Evolutionary conservation across 306 rosid genomes (phyloP), one percentile per base, ranked within the genome.

Genomic region (Mimosa pudica): DNA sequence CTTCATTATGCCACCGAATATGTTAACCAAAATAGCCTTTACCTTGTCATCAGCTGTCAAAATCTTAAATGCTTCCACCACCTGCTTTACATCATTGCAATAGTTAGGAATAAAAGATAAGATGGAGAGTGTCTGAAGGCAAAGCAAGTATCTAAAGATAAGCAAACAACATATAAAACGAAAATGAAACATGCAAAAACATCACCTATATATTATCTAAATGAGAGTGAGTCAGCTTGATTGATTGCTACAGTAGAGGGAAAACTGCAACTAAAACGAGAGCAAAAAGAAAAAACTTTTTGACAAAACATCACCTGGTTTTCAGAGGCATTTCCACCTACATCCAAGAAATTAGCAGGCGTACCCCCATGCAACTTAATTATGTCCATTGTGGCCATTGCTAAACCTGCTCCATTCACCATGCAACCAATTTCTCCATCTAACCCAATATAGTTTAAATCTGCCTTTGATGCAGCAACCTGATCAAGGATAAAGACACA

Each of bases 341-440:
- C 97, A 81, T 95, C 99, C 67, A 95, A 88, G 82, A 95, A 95
- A 89, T 95, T 95, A 75, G 99, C 99, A 77, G 99, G 99, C 79
- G 99, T 95, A 82, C 99, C 99, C 33, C 99, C 99, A 67, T 84
- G 98, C 85, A 95, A 83, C 84, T 95, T 95, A 72, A 95, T 95
- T 63, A 95, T 95, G 80, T 95, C 99, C 99, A 95, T 95, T 11
- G 99, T 95, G 77, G 99, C 95, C 99, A 95, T 95, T 74, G 99
- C 98, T 77, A 95, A 85, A 79, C 99, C 99, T 47, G 98, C 99
- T 54, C 99, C 99, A 86, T 95, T 95, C 85, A 95, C 99, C 99
- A 95, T 95, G 90, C 99, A 95, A 69, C 99, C 99, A 84, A 95
- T 95, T 85, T 95, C 99, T 79, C 99, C 99, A 87, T 95, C 99